Conservation (phyloP, 192 early-diverging fungal species). For the Oehlia diaphana region DNA sequence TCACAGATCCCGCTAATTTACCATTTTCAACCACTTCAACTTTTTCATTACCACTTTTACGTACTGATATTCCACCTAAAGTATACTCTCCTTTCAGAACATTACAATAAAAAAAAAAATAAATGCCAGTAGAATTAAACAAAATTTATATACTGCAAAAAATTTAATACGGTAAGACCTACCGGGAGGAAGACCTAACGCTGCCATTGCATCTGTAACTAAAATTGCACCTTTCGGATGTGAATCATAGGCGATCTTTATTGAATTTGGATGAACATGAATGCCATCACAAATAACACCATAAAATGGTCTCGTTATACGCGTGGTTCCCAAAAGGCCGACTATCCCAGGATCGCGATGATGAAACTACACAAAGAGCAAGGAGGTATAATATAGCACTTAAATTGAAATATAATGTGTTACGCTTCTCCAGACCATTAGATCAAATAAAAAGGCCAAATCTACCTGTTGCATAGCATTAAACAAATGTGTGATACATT, state of each 20-base stretch:
- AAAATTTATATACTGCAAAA: too few species aligned
- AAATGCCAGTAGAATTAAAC: too few species aligned
- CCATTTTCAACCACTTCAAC: constrained; percentile 76
- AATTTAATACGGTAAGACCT: too few species aligned
- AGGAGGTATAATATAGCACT: background rate
- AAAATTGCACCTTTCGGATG: too few species aligned
- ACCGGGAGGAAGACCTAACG: too few species aligned
- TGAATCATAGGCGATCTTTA: too few species aligned
- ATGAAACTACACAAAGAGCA: constrained; percentile 58
- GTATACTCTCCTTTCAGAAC: too few species aligned
- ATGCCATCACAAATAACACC: too few species aligned
- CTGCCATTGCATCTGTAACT: too few species aligned
- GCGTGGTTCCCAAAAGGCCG: constrained; percentile 43
- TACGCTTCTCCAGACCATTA: background rate
- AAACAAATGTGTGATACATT: constrained; percentile 80
- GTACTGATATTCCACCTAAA: constrained; percentile 33
- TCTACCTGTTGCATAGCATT: constrained; percentile 75
- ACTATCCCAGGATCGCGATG: constrained; percentile 85
- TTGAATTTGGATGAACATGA: too few species aligned
- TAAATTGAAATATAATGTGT: background rate
- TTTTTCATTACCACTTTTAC: constrained; percentile 56
- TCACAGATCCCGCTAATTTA: constrained; percentile 71
- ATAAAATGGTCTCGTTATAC: too few species aligned
- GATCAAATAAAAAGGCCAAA: background rate
- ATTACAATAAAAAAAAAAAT: too few species aligned